Evolutionary conservation across 331 rosid genomes (phyloP).

Genomic region (Malus hybrid): DNA sequence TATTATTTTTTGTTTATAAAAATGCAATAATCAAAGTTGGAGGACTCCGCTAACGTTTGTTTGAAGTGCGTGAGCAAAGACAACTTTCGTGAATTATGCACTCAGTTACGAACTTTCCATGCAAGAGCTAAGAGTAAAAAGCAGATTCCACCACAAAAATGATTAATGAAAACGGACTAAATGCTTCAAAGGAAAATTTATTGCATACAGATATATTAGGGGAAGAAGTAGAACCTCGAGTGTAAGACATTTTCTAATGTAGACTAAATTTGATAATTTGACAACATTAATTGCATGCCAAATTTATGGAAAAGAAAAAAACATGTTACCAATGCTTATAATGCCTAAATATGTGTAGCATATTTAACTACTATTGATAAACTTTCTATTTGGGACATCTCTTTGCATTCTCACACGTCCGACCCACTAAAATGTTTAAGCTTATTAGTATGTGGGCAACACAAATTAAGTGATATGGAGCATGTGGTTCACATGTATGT

Average conservation of each 20-base stretch:
- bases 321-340: not conserved
- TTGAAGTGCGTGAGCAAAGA: not conserved
- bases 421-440: too few species aligned
- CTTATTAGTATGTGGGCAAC: not conserved
- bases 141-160: not conserved
- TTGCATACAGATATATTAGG: too few species aligned
- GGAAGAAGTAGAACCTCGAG: not conserved
- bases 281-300: not conserved
- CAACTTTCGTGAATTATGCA: not conserved
- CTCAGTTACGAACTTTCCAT: not conserved
- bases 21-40: not conserved
- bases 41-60: not conserved
- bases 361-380: not conserved
- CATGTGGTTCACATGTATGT: too few species aligned
- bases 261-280: not conserved
- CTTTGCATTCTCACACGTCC: too few species aligned
- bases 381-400: not conserved
- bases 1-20: not conserved
- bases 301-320: not conserved
- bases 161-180: not conserved
- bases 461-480: accelerated
- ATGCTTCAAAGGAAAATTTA: not conserved
- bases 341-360: not conserved
- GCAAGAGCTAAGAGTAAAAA: not conserved
- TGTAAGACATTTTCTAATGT: not conserved